Conservation (phyloP, 805 yeast genomes). For the Wickerhamiella siamensis region DNA sequence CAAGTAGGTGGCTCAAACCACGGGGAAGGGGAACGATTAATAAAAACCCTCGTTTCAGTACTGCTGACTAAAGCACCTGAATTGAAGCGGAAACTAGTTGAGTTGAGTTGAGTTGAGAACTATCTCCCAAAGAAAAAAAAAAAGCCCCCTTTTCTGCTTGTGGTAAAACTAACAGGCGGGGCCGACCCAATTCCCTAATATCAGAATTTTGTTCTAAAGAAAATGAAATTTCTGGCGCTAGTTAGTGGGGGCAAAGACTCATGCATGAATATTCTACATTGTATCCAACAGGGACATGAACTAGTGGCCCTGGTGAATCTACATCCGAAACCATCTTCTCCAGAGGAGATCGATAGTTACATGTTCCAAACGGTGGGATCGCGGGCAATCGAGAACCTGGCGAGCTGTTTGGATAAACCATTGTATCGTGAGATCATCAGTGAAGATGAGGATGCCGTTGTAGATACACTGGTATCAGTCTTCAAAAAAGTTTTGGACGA, state of each 20-base stretch:
- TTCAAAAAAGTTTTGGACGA: conserved; percentile 32
- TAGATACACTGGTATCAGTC: conserved; percentile 60
- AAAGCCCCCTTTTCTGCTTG: no score
- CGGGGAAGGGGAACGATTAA: no score
- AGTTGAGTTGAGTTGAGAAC: no score
- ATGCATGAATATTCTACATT: conserved; percentile 75
- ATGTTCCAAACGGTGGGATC: conserved; percentile 98
- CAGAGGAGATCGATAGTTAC: conserved; percentile 76
- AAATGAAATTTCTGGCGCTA: conserved; percentile 82
- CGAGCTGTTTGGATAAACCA: conserved; percentile 65
- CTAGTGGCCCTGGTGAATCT: conserved; percentile 74
- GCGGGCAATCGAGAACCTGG: conserved; percentile 50
- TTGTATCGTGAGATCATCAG: conserved; percentile 52
- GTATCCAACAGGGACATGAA: conserved; percentile 75
- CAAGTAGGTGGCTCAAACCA: neutral
- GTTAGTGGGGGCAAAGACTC: conserved; percentile 96
- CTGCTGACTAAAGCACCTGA: no score
- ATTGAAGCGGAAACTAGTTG: no score
- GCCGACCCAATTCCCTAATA: no score
- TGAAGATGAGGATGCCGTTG: conserved; percentile 70
- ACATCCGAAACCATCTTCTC: conserved; percentile 34
- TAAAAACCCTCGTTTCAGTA: no score
- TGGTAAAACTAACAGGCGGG: no score
- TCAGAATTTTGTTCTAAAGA: neutral
- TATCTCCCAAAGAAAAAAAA: neutral